Base-by-base conservation (phyloP, 352 stramenopile genomes). In the Blastocystis sp. region DNA sequence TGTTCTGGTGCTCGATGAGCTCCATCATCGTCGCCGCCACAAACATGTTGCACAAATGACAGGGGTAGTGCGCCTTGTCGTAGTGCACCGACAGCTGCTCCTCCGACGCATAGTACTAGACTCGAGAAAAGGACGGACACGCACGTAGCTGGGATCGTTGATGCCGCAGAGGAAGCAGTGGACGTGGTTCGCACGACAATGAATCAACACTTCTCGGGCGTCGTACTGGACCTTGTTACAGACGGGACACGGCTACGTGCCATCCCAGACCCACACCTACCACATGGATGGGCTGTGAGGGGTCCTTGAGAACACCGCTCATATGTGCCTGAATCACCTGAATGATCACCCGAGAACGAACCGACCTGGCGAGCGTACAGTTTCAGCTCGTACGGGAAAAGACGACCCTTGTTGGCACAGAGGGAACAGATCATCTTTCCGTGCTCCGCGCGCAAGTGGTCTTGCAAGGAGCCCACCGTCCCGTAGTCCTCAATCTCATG, bases 161-260 rank as follows among this genome's bases (percentile, higher is more conserved):
- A 81, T 29, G 6, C 69, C 69, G 36, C 69, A 81, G 21, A 81
- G 53, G 40, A 81, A 81, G 40, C 69, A 81, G 40, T 81, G 69
- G 9, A 81, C 40, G 40, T 81, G 69, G 11, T 81, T 4, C 21
- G 53, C 34, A 24, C 69, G n/a, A 59, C 69, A 81, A 4, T 81
- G 69, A 48, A 29, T 18, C 2, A 81, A n/a, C 18, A 81, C 21
- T n/a, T 27, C 46, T 42, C 44, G 42, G 18, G 42, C 9, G 40
- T 59, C 49, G 3, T 81, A 81, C 49, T 81, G 69, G 4, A 81
- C 38, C 24, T 46, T 59, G 0, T 44, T 29, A 81, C 69, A 81
- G 0, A 56, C 46, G 24, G 8, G 27, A 59, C 69, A 81, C 36
- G 11, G 34, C 61, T 72, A 32, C 4, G 14, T 21, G 16, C 42